Conservation (phyloP, 805 yeast genomes). For the Myxozyma vanderwaltii region DNA sequence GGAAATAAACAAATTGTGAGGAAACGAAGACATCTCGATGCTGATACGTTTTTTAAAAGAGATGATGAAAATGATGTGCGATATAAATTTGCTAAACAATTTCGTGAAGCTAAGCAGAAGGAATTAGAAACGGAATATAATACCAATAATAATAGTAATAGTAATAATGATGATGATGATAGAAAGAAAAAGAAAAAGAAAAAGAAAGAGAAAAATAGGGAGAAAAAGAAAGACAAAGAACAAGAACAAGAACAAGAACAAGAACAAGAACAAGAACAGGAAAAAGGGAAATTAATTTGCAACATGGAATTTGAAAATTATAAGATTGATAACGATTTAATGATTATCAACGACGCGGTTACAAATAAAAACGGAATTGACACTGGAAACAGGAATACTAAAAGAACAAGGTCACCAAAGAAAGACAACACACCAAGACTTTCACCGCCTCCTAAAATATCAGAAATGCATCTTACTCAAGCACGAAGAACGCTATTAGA, state of each 20-base stretch:
- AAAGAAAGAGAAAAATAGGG: not conserved
- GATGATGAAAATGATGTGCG: not conserved
- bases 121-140: no score
- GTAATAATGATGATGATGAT: not conserved
- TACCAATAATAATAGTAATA: no score
- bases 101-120: no score
- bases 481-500: not conserved
- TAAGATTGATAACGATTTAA: no score
- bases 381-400: not conserved
- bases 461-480: conserved; percentile 11
- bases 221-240: not conserved
- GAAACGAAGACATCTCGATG: conserved; percentile 1
- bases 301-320: no score
- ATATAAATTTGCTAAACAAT: not conserved
- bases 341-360: no score
- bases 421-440: not conserved
- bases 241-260: not conserved
- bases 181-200: not conserved
- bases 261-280: not conserved
- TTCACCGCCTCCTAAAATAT: conserved; percentile 25
- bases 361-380: not conserved
- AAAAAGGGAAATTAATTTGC: no score
- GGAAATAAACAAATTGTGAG: not conserved
- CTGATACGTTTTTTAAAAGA: conserved; percentile 4
- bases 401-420: not conserved